A percentile compares a stretch with the other conserved stretches of the same genome.
phyloP scores from a whole-genome alignment of 148 eudicot genomes.

The Nepenthes mirabilis region DNA sequence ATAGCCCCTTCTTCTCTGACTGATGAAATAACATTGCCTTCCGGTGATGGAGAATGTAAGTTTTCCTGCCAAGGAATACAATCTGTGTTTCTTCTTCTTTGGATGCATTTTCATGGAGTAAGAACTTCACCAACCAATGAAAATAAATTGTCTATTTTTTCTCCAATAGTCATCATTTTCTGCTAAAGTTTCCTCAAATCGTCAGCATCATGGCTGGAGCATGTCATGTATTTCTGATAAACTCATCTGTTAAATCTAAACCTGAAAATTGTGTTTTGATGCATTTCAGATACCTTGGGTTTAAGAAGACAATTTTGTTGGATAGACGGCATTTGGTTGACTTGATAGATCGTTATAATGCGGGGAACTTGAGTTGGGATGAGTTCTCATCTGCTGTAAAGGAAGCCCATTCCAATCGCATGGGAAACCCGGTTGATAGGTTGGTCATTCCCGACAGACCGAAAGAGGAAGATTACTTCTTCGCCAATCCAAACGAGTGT shows the following conservation, averaged over 20 bases:
- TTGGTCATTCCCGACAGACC: constrained; percentile 76
- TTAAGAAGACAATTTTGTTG: constrained; percentile 70
- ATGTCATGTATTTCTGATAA: not conserved
- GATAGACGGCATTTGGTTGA: constrained; percentile 72
- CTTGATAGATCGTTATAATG: constrained; percentile 65
- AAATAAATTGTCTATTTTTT: no score
- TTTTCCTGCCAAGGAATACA: no score
- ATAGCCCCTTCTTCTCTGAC: no score
- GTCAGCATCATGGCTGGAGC: not conserved
- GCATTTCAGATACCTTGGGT: constrained; percentile 65
- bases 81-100: no score
- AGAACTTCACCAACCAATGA: no score
- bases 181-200: not conserved
- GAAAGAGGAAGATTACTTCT: constrained; percentile 95
- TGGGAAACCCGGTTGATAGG: constrained; percentile 69
- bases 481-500: constrained; percentile 89
- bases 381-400: constrained; percentile 82
- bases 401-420: constrained; percentile 58
- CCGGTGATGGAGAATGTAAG: no score
- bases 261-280: not conserved
- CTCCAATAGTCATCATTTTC: not conserved
- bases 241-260: not conserved
- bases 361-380: constrained; percentile 70
- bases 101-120: no score
- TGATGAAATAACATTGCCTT: no score